Evolutionary conservation across 176 grass and related monocot genomes (phyloP).

Genomic region (Tillandsia leiboldiana): DNA sequence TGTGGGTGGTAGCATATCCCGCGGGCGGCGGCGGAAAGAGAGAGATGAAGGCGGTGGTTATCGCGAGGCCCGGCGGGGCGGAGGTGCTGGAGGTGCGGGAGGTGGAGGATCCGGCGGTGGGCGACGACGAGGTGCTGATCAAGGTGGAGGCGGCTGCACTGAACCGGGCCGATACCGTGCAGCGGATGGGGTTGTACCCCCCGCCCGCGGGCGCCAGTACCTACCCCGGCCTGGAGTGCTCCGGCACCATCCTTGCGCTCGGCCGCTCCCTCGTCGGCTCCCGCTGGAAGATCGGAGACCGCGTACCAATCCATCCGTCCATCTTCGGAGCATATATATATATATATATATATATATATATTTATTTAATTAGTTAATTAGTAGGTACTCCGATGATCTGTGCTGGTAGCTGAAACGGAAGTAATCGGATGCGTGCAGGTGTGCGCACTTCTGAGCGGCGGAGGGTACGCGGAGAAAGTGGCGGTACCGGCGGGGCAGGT

Average conservation of each 20-base stretch:
- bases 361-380: neutral
- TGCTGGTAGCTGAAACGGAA: too few species aligned
- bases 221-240: slow-evolving; percentile 77
- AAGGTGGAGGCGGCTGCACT: slow-evolving; percentile 49
- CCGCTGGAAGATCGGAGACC: slow-evolving; percentile 53
- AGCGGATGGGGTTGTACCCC: slow-evolving; percentile 53
- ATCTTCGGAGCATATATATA: neutral
- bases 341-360: too few species aligned
- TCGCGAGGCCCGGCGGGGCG: slow-evolving; percentile 49
- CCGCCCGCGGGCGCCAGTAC: slow-evolving; percentile 46
- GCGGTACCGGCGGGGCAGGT: slow-evolving; percentile 58
- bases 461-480: slow-evolving; percentile 88
- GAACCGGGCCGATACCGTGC: slow-evolving; percentile 66
- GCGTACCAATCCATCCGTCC: slow-evolving; percentile 8
- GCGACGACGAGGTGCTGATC: slow-evolving; percentile 59
- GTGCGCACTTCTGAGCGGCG: slow-evolving; percentile 55
- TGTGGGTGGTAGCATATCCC: too few species aligned
- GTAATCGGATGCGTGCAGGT: slow-evolving; percentile 27
- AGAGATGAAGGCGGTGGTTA: slow-evolving; percentile 69
- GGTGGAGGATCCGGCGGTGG: slow-evolving; percentile 40
- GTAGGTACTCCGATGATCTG: neutral
- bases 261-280: slow-evolving; percentile 18
- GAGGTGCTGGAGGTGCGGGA: slow-evolving; percentile 52
- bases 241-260: slow-evolving; percentile 60
- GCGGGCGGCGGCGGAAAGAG: too few species aligned